Evolutionary conservation across 2,329 filamentous ascomycete genomes (phyloP), one percentile per base, ranked within the genome.

Genomic region (Talaromyces sp.): DNA sequence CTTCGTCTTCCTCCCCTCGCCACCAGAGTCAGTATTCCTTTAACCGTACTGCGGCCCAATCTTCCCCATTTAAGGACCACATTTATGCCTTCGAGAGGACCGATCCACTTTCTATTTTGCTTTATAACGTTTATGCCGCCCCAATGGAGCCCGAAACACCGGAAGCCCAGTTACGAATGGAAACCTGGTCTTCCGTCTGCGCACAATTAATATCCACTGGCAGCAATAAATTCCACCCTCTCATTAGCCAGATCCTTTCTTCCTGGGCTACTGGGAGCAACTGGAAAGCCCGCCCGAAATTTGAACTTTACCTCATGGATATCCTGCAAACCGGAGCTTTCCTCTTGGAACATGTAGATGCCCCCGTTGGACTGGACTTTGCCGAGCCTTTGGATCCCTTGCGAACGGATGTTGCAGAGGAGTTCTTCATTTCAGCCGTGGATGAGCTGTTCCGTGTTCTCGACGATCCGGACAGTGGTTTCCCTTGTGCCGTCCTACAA

Each of bases 261-360:
- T 86, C 90, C 51, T 97, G 91, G 89, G 86, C 90, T 47, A 82
- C 86, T 51, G 89, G 92, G 82, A 86, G 90, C 57, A 87, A 92
- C 71, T 97, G 93, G 92, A 89, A 90, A 36, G 91, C 91, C 52
- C 91, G 88, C 65, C 85, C 87, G 61, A 94, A 91, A 59, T 86
- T 99, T 80, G 92, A 97, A 75, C 89, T 91, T 75, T 97, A 93
- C 71, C 83, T 99, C 11, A 94, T 96, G 89, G 90, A 94, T 69
- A 90, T 95, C 55, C 83, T 99, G 29, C 90, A 96, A 73, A 89
- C 95, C 64, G 94, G 94, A 61, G 88, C 91, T 35, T 97, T 97
- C 68, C 80, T 97, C 52, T 80, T 97, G 63, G 91, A 96, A 67
- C 87, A 89, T 67, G 86, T 90, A 65, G 89, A 92, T 71, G 88